A percentile compares a stretch with the other conserved stretches of the same genome.
Evolutionary conservation across 2,329 filamentous ascomycete genomes (phyloP).

Genomic region (Fusarium nisikadoi): DNA sequence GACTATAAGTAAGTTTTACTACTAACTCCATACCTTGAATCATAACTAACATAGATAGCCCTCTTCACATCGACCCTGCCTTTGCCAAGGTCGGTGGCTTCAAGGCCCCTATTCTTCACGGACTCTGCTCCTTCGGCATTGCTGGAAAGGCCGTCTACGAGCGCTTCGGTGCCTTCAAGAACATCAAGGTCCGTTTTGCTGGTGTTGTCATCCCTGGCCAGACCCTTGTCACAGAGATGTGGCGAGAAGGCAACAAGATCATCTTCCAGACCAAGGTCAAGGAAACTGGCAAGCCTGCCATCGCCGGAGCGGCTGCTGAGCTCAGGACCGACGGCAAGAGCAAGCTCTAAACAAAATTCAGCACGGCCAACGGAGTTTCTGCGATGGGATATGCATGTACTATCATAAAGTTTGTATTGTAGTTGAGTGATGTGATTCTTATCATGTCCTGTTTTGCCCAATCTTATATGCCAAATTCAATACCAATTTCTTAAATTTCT

Average conservation of each 20-base stretch:
- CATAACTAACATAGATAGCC: conserved; percentile 55
- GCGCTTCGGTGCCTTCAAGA: conserved; percentile 84
- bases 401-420: conserved; percentile 45
- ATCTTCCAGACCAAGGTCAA: conserved; percentile 90
- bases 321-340: conserved; percentile 58
- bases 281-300: conserved; percentile 91
- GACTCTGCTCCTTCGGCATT: conserved; percentile 94
- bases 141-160: conserved; percentile 90
- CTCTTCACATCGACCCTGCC: conserved; percentile 91
- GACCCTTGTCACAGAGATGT: conserved; percentile 94
- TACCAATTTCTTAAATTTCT: conserved; percentile 17
- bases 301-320: conserved; percentile 83
- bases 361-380: conserved; percentile 22
- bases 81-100: conserved; percentile 97
- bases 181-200: conserved; percentile 92
- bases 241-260: conserved; percentile 83
- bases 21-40: not conserved
- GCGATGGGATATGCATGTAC: conserved; percentile 28
- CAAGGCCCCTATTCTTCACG: conserved; percentile 92
- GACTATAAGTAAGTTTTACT: conserved; percentile 77
- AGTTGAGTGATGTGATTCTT: conserved; percentile 31
- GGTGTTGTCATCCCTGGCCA: conserved; percentile 87
- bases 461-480: conserved; percentile 20
- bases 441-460: conserved; percentile 35
- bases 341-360: conserved; percentile 45